phyloP scores from a whole-genome alignment of 2,329 filamentous ascomycete species.

The Volutella citrinella region DNA sequence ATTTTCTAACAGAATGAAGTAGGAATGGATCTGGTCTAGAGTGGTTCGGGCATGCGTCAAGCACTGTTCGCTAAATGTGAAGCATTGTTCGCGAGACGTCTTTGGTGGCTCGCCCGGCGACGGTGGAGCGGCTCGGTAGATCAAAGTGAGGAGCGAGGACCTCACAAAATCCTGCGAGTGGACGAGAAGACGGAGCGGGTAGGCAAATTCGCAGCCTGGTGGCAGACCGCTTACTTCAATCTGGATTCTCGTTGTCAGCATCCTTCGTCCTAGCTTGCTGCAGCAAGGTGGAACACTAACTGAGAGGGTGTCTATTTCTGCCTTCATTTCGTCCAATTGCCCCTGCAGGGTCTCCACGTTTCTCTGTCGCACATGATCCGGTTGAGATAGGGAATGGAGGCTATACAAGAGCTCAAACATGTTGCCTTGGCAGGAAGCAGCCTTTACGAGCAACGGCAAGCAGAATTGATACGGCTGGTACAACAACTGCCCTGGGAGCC shows the following conservation, averaged over 20 bases:
- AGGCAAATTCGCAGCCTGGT: too few relatives aligned
- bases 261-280: too few relatives aligned
- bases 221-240: neutral
- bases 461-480: slow-evolving; percentile 33
- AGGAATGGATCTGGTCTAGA: neutral
- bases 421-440: slow-evolving; percentile 9
- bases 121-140: slow-evolving; percentile 7
- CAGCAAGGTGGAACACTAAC: too few relatives aligned
- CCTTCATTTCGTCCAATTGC: slow-evolving; percentile 2
- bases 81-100: too few relatives aligned
- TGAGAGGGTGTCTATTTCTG: too few relatives aligned
- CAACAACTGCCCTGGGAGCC: slow-evolving; percentile 25
- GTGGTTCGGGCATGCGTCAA: slow-evolving; percentile 2
- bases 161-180: slow-evolving; percentile 10
- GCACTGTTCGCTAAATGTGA: slow-evolving; percentile 5
- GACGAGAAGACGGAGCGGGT: too few relatives aligned
- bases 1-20: too few relatives aligned
- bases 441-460: slow-evolving; percentile 16
- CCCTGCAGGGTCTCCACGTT: neutral
- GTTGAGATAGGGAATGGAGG: slow-evolving; percentile 4
- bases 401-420: slow-evolving; percentile 12
- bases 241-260: neutral
- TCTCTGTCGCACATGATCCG: neutral
- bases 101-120: neutral
- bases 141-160: slow-evolving; percentile 8